Percentiles rank a stretch among this genome's conserved stretches.
Conservation (phyloP, 306 rosid genomes). For the Trifolium dubium region DNA sequence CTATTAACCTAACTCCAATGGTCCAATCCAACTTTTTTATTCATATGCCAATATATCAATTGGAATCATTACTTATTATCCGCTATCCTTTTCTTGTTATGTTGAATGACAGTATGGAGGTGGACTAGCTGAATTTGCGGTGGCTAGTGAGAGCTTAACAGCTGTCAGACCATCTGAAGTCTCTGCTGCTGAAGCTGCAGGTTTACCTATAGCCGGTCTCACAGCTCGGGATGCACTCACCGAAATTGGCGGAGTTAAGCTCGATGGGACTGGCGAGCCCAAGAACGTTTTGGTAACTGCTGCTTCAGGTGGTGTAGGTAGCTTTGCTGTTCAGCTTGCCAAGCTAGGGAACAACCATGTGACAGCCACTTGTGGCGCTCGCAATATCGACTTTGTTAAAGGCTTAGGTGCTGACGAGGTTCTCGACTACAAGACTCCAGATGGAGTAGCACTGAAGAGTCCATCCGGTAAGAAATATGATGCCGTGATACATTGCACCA, state of each 20-base stretch:
- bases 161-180: conserved; percentile 62
- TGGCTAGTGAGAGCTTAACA: conserved; percentile 52
- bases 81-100: background rate
- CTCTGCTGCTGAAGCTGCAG: conserved; percentile 63
- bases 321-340: conserved; percentile 71
- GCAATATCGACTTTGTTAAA: conserved; percentile 64
- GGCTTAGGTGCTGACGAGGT: conserved; percentile 78
- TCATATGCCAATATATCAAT: background rate
- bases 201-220: conserved; percentile 67
- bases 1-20: background rate
- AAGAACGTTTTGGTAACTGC: conserved; percentile 62
- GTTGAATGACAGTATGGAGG: conserved; percentile 67
- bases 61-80: too few species aligned
- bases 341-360: conserved; percentile 64
- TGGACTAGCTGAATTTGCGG: conserved; percentile 67
- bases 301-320: conserved; percentile 69
- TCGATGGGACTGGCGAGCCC: conserved; percentile 56
- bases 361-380: conserved; percentile 78
- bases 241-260: conserved; percentile 63
- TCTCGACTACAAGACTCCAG: conserved; percentile 69
- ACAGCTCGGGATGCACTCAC: conserved; percentile 74
- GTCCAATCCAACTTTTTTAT: background rate
- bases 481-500: conserved; percentile 56
- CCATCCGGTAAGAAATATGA: conserved; percentile 73
- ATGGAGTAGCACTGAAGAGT: conserved; percentile 63